Percentiles rank a stretch among this genome's conserved stretches.
Conservation (phyloP, 2,329 filamentous ascomycete genomes). For the Chrysoporthe cubensis region DNA sequence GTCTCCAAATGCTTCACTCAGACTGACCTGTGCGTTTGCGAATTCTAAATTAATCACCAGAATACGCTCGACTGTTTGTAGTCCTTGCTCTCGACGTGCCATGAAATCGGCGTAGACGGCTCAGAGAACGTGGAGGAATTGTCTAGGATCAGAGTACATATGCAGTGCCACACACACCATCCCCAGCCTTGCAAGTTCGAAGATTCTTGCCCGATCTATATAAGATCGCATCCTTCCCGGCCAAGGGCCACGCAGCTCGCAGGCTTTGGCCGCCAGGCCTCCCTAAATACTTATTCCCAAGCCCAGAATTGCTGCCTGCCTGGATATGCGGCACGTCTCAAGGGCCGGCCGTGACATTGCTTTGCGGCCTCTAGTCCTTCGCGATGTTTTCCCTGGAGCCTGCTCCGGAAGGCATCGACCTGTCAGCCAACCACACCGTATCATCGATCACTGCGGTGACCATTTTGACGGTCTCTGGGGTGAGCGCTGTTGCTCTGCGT, state of each 20-base stretch:
- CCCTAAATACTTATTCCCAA: background rate
- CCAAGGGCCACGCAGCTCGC: background rate
- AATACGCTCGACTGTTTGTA: too few species aligned
- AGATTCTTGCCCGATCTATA: too few species aligned
- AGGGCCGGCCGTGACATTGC: background rate
- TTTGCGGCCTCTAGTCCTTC: background rate
- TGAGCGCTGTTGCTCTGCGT: slow-evolving; percentile 1
- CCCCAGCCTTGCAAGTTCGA: background rate
- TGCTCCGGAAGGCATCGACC: background rate
- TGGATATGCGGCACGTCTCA: background rate
- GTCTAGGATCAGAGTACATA: background rate
- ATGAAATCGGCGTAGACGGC: too few species aligned
- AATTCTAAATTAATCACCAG: too few species aligned
- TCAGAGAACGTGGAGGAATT: background rate
- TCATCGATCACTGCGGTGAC: background rate
- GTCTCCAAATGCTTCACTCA: background rate
- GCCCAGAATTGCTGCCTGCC: background rate
- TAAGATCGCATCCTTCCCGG: background rate
- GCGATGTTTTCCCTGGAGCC: background rate
- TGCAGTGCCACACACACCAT: background rate
- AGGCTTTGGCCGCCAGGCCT: too few species aligned
- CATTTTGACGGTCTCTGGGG: slow-evolving; percentile 1
- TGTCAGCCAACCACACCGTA: background rate
- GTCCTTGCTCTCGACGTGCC: too few species aligned
- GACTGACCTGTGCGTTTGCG: background rate